Evolutionary conservation across 1,284 basidiomycete genomes (phyloP), one percentile per base, ranked within the genome.

Genomic region (Rhodotorula sp.): DNA sequence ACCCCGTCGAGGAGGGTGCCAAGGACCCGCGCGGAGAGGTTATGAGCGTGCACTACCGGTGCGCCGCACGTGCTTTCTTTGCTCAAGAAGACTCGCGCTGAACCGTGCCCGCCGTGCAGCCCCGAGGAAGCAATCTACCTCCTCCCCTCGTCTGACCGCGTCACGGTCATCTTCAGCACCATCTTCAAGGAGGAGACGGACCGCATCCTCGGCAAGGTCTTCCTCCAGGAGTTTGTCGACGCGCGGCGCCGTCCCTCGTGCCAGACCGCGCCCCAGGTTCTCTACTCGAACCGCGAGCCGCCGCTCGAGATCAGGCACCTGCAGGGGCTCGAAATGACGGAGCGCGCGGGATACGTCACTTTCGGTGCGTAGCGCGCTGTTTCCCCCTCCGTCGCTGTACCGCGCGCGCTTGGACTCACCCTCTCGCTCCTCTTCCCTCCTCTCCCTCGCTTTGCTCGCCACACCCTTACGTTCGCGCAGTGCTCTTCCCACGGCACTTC

Each of bases 141-240:
- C 55, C 91, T 93, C 79, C 94, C 97, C 9, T 89, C 90, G 57
- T 87, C 89, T 64, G 97, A 99, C 85, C 90, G 97, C 72, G 96
- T 99, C 63, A 99, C 97, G 0, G 93, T 98, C 69, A 92, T 98
- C 79, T 99, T 99, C 83, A 94, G 91, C 8, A 99, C 97, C 21
- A 87, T 94, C 58, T 99, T 99, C 85, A 88, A 91, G 79, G 97
- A 99, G 79, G 97, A 99, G 83, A 97, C 96, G 12, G 97, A 99
- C 83, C 88, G 94, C 67, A 92, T 98, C 64, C 93, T 94, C 81
- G 97, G 97, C 36, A 94, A 94, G 80, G 91, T 99, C 12, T 99
- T 99, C 84, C 84, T 99, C 71, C 97, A 99, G 86, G 97, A 99
- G 88, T 99, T 99, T 78, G 97, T 98, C 57, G 97, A 99, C 84